Percentiles rank a stretch among this genome's conserved stretches.
These are phyloP conservation scores for Solanum megistacrolobum DNA, from an alignment of 257 asterid genomes.

Conservation along the genomic window DNA sequence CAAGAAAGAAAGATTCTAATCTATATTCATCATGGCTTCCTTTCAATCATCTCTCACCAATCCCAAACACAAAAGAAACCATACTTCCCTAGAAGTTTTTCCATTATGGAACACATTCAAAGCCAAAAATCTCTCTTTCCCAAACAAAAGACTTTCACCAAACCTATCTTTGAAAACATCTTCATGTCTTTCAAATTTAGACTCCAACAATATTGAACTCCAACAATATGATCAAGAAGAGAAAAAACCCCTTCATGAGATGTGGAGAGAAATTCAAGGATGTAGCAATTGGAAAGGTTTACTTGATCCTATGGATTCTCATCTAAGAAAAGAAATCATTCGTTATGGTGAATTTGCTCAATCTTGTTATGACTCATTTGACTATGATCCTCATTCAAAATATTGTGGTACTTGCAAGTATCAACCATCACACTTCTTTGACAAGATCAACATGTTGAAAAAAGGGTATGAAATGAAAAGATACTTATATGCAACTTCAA, in stretches of 20 bases:
- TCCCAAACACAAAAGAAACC: conserved; percentile 6
- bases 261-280: conserved; percentile 66
- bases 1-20: background rate
- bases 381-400: conserved; percentile 67
- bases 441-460: conserved; percentile 37
- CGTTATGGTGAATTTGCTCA: conserved; percentile 73
- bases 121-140: conserved; percentile 1
- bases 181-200: conserved; percentile 26
- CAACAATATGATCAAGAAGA: conserved; percentile 4
- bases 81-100: background rate
- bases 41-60: conserved; percentile 19
- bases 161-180: conserved; percentile 5
- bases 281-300: conserved; percentile 39
- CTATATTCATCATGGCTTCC: conserved; percentile 25
- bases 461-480: conserved; percentile 54
- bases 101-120: background rate
- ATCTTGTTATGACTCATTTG: conserved; percentile 73
- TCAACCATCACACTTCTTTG: conserved; percentile 35
- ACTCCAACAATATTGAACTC: background rate
- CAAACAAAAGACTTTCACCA: background rate
- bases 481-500: conserved; percentile 58
- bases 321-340: conserved; percentile 49
- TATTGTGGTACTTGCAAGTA: conserved; percentile 83
- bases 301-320: conserved; percentile 58
- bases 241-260: conserved; percentile 25